Evolutionary conservation across 1,284 basidiomycete genomes (phyloP), one percentile per base, ranked within the genome.

Genomic region (Pseudozyma hubeiensis): DNA sequence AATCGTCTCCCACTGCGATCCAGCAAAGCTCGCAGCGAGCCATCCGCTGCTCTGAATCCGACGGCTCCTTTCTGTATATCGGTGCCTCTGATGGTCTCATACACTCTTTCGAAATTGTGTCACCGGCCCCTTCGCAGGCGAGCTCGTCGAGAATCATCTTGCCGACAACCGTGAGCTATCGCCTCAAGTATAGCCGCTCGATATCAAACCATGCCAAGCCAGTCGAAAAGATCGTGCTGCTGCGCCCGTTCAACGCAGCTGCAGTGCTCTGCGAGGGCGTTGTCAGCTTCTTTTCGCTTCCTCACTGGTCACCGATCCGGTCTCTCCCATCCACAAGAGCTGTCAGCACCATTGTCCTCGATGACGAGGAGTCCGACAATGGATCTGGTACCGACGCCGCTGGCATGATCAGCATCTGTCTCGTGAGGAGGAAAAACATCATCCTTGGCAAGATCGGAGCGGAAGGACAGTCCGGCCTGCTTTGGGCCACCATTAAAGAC

Each of bases 401-500:
- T 16, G 75, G 75, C 8, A 74, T 70, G 70, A 75, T 77, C 48
- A 78, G 77, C 48, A 49, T 84, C 49, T 81, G 80, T 54, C 48
- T 84, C 29, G 65, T 82, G 5, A 72, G 78, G 34, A 72, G 82
- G 43, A 75, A 81, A 54, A 70, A 68, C 64, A 68, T 81, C 41
- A 50, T 75, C 41, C 57, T 83, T 11, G 65, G 64, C 47, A 79
- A 79, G 62, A 55, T 82, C 29, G 75, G 77, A 13, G 49, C 48
- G 35, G 67, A 75, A 14, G 62, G 59, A 5, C 73, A 75, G 53
- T 55, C 62, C 17, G 63, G 58, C 7, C 61, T 80, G 37, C 77
- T 78, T n/a, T 77, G 76, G 69, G 53, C 73, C 33, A 64, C 54
- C 9, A 62, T 66, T 48, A 70, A 66, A 63, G 82, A 84, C 7